Conservation (phyloP, 768 basidiomycete species). For the Sistotremastrum suecicum region DNA sequence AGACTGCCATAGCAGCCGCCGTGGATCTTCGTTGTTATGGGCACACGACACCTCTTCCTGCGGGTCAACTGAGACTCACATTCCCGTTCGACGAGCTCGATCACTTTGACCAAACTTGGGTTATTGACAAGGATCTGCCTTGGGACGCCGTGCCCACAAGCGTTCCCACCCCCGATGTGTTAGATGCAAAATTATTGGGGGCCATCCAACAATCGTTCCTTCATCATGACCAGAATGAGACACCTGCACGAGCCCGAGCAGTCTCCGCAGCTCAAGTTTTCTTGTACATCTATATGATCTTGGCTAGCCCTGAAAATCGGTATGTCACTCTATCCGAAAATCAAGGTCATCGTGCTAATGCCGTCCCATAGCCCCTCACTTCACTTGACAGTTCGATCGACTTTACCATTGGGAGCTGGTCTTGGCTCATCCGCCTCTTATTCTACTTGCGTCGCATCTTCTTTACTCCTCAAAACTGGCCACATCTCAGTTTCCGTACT, state of each 20-base stretch:
- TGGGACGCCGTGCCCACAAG: conserved; percentile 45
- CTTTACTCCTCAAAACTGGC: conserved; percentile 48
- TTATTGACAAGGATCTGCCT: conserved; percentile 48
- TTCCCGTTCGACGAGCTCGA: conserved; percentile 71
- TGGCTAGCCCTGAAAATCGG: conserved; percentile 44
- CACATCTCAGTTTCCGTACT: conserved; percentile 42
- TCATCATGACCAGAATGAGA: too few species aligned
- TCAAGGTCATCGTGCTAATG: neutral
- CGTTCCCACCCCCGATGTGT: conserved; percentile 32
- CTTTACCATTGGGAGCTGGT: conserved; percentile 88
- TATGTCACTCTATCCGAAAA: conserved; percentile 20
- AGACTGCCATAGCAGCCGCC: conserved; percentile 92
- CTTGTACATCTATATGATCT: conserved; percentile 84
- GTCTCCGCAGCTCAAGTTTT: conserved; percentile 54
- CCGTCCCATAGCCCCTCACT: conserved; percentile 44
- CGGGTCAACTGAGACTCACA: conserved; percentile 41
- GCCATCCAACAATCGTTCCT: conserved; percentile 33
- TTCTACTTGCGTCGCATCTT: conserved; percentile 73
- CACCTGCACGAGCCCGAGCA: conserved; percentile 20
- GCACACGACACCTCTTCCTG: conserved; percentile 59
- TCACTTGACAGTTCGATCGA: conserved; percentile 72
- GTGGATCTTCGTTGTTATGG: conserved; percentile 94
- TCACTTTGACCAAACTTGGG: conserved; percentile 71
- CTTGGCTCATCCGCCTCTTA: conserved; percentile 95
- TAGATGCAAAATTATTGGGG: conserved; percentile 63